Percentiles rank a stretch among this genome's conserved stretches.
Evolutionary conservation across 2,329 filamentous ascomycete genomes (phyloP).

Genomic region (Scytalidium lignicola): DNA sequence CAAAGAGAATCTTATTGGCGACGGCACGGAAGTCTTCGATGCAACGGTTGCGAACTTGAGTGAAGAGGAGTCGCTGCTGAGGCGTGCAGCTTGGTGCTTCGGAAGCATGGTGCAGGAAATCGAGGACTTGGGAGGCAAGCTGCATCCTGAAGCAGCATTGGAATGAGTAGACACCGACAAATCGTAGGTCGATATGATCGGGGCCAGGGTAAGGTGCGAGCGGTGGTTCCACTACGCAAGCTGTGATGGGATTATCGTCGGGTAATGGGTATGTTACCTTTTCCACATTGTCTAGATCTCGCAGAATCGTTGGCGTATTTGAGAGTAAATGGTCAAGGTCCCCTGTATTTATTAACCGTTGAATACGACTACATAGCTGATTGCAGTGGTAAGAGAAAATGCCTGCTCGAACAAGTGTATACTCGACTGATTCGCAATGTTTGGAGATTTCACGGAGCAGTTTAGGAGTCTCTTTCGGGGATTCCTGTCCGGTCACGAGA

Average conservation of each 20-base stretch:
- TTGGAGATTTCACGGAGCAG: neutral
- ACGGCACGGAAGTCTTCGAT: too few relatives aligned
- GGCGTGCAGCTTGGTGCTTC: too few relatives aligned
- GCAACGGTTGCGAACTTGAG: too few relatives aligned
- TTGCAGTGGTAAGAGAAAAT: neutral
- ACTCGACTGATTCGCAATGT: neutral
- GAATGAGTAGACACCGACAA: neutral
- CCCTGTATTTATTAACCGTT: neutral
- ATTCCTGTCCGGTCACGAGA: neutral
- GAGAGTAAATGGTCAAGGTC: neutral
- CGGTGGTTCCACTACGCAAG: slow-evolving; percentile 5
- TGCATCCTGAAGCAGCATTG: neutral
- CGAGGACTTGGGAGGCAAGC: neutral
- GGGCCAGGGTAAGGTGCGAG: neutral
- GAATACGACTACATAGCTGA: neutral
- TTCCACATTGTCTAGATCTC: neutral
- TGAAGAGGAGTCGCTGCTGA: too few relatives aligned
- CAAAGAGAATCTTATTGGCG: too few relatives aligned
- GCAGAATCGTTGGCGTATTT: neutral
- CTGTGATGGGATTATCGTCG: slow-evolving; percentile 6
- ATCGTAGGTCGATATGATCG: neutral
- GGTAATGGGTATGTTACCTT: neutral
- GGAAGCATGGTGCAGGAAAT: too few relatives aligned
- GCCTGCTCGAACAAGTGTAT: neutral
- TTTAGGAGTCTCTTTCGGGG: neutral